A percentile compares a stretch with the other conserved stretches of the same genome.
These are phyloP conservation scores for Ilyonectria sp. DNA, from an alignment of 2,329 filamentous ascomycete genomes.

Conservation along the genomic window DNA sequence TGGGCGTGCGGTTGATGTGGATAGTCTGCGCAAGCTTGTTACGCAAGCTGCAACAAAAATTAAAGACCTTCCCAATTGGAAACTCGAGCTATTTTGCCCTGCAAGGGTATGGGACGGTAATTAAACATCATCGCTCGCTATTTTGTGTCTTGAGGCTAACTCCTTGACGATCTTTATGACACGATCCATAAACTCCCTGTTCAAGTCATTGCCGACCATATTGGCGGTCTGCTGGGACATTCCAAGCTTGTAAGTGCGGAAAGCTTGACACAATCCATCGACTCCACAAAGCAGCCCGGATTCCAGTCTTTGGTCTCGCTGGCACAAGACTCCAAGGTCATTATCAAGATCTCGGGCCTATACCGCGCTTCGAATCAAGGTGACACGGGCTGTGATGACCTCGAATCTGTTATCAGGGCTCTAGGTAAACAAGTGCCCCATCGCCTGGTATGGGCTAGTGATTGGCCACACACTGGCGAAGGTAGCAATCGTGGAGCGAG, in stretches of 20 bases:
- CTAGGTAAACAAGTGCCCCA: background rate
- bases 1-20: background rate
- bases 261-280: background rate
- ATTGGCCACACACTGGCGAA: slow-evolving; percentile 18
- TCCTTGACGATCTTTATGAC: background rate
- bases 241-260: background rate
- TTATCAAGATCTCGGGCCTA: slow-evolving; percentile 14
- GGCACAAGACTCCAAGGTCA: slow-evolving; percentile 5
- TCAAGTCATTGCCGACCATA: slow-evolving; percentile 20
- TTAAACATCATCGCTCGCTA: background rate
- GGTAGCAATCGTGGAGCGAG: slow-evolving; percentile 5
- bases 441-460: slow-evolving; percentile 8
- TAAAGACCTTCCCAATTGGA: slow-evolving; percentile 10
- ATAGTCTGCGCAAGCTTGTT: background rate
- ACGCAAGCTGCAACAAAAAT: background rate
- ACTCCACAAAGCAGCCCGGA: slow-evolving; percentile 10
- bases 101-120: slow-evolving; percentile 18
- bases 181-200: slow-evolving; percentile 10
- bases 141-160: background rate
- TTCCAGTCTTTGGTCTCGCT: slow-evolving; percentile 8
- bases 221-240: slow-evolving; percentile 5
- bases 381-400: slow-evolving; percentile 4
- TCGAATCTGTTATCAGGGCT: slow-evolving; percentile 12
- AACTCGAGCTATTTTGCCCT: slow-evolving; percentile 11
- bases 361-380: slow-evolving; percentile 4